Conservation (phyloP, 2,329 filamentous ascomycete species). For the Pezicula neosporulosa region DNA sequence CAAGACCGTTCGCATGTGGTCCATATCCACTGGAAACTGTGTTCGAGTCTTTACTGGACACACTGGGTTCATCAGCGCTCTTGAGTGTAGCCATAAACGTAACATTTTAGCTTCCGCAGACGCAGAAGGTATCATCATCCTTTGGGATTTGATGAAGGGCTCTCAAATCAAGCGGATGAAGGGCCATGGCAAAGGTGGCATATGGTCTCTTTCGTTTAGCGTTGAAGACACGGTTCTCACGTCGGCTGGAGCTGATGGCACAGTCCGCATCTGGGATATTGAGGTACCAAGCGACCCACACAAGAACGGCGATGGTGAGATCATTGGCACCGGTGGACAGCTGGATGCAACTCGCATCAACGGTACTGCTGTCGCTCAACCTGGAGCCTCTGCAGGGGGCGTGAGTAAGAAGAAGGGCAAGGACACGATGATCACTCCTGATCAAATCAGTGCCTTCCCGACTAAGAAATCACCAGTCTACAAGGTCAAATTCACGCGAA, state of each 20-base stretch:
- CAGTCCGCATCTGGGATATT: constrained; percentile 92
- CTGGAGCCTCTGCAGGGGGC: constrained; percentile 26
- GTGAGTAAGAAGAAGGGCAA: constrained; percentile 73
- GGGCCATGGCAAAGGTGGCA: constrained; percentile 88
- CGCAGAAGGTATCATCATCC: constrained; percentile 80
- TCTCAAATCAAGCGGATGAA: constrained; percentile 87
- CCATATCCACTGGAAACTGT: constrained; percentile 79
- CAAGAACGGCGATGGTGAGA: constrained; percentile 44
- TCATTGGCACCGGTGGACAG: constrained; percentile 37
- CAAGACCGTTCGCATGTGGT: constrained; percentile 97
- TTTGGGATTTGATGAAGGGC: constrained; percentile 92
- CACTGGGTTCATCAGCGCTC: constrained; percentile 77
- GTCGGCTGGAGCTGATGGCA: constrained; percentile 87
- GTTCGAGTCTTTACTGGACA: constrained; percentile 93
- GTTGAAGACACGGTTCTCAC: constrained; percentile 88
- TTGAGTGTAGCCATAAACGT: constrained; percentile 84
- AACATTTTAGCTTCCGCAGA: constrained; percentile 91
- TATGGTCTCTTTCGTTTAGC: constrained; percentile 91
- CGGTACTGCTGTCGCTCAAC: constrained; percentile 20
- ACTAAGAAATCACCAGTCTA: constrained; percentile 96
- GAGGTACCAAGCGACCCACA: constrained; percentile 65
- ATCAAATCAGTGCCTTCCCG: constrained; percentile 91
- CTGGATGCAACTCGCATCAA: constrained; percentile 48
- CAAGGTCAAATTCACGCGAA: constrained; percentile 88
- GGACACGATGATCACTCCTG: constrained; percentile 83